Evolutionary conservation across 306 rosid genomes (phyloP), one percentile per base, ranked within the genome.

Genomic region (Cicer judaicum): DNA sequence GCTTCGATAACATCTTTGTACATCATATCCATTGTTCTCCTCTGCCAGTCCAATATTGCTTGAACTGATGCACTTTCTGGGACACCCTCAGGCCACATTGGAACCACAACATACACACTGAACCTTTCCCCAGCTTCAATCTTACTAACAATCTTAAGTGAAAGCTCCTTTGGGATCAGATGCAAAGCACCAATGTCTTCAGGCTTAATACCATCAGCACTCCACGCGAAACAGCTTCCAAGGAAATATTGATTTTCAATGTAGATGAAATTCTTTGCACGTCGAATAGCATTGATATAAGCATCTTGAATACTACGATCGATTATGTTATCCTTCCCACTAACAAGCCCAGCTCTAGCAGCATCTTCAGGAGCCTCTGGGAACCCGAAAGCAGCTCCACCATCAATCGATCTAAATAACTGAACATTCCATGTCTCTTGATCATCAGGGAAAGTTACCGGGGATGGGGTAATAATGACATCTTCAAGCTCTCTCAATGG

Each of bases 21-120:
- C 93, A 89, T 89, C 83, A 83, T 84, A 15, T 89, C 90, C 87
- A 89, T 76, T 36, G 93, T 89, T 66, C 93, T 89, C 82, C 80
- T 89, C 73, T 89, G 93, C 93, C 93, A 89, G 39, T 86, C 93
- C 77, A 89, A 76, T 82, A 89, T 89, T 9, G 93, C 90, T 77
- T 89, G 93, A 72, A 89, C 93, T 3, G 89, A 86, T 39, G 78
- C 89, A 70, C 87, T 82, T 59, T 86, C 93, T 1, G 93, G 90
- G 4, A 76, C 42, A n/a, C 93, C 90, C 73, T 89, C 90, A 19
- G 93, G 90, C 90, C 90, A 86, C 92, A 88, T 84, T 19, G 92
- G 92, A 11, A 88, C 82, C 82, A 88, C 92, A 56, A 81, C 50
- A 54, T 86, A 89, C 70, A 89, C 93, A 1, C 79, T 81, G 65